Evolutionary conservation across 2,329 filamentous ascomycete species (phyloP).

Genomic region (Aspergillus sclerotialis): DNA sequence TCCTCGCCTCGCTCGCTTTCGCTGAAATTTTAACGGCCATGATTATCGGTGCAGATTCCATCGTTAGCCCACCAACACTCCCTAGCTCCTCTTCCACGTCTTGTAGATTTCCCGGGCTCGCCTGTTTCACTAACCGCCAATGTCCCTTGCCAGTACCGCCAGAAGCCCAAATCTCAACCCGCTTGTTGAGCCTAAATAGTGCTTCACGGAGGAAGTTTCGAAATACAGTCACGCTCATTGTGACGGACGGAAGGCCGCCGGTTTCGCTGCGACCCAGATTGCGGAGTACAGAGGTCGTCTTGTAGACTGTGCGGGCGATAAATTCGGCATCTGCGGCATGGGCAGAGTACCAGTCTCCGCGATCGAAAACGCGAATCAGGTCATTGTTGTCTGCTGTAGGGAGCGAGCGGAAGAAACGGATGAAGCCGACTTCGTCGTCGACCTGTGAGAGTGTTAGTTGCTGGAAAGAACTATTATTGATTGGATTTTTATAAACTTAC

Average conservation of each 20-base stretch:
- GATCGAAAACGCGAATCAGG: slow-evolving; percentile 85
- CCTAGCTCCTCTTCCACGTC: slow-evolving; percentile 95
- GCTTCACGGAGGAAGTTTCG: slow-evolving; percentile 92
- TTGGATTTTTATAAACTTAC: slow-evolving; percentile 30
- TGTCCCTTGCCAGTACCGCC: slow-evolving; percentile 65
- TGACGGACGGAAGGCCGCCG: slow-evolving; percentile 85
- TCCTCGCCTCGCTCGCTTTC: slow-evolving; percentile 77
- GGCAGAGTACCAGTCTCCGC: slow-evolving; percentile 87
- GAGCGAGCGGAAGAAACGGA: slow-evolving; percentile 89
- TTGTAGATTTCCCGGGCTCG: slow-evolving; percentile 92
- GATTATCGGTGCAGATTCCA: slow-evolving; percentile 89
- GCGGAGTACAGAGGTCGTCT: slow-evolving; percentile 90
- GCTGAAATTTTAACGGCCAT: slow-evolving; percentile 87
- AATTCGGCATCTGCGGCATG: slow-evolving; percentile 42
- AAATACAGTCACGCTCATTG: slow-evolving; percentile 91
- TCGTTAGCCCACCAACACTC: slow-evolving; percentile 47
- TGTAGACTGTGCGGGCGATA: slow-evolving; percentile 68
- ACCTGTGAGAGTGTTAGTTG: slow-evolving; percentile 49
- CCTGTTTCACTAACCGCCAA: slow-evolving; percentile 88
- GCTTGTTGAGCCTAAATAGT: slow-evolving; percentile 82
- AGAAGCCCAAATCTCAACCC: slow-evolving; percentile 83
- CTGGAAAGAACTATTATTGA: slow-evolving; percentile 2
- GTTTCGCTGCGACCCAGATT: slow-evolving; percentile 79
- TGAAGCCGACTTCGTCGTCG: slow-evolving; percentile 95
- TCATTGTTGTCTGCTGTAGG: slow-evolving; percentile 54